phyloP scores from a whole-genome alignment of 257 asterid species.

The Solanum tarapatanum region DNA sequence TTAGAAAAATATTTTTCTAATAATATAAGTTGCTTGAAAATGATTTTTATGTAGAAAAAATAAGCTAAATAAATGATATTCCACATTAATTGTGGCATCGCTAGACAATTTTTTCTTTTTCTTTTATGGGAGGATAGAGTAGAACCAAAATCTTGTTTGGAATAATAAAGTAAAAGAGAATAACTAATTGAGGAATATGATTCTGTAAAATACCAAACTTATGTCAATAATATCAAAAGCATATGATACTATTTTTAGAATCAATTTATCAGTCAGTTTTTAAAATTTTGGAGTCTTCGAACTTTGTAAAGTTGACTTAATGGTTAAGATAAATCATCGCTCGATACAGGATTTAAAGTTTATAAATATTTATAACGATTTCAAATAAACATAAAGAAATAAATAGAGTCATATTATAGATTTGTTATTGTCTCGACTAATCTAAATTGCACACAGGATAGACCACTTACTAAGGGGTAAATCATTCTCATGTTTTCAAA shows the following conservation, averaged over 20 bases:
- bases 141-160: neutral
- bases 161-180: neutral
- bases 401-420: too few relatives aligned
- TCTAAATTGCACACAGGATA: neutral
- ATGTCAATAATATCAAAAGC: neutral
- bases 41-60: too few relatives aligned
- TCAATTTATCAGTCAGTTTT: neutral
- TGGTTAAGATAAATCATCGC: neutral
- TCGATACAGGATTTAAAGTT: neutral
- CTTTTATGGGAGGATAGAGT: neutral
- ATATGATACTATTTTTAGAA: neutral
- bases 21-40: too few relatives aligned
- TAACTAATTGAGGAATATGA: neutral
- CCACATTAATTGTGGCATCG: neutral
- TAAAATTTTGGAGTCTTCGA: neutral
- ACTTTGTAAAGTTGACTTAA: neutral
- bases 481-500: neutral
- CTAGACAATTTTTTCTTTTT: neutral
- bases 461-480: neutral
- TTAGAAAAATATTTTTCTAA: too few relatives aligned
- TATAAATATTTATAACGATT: fast-evolving
- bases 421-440: neutral
- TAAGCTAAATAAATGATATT: too few relatives aligned
- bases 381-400: neutral
- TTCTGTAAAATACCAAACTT: neutral